Evolutionary conservation across 768 basidiomycete genomes (phyloP), one percentile per base, ranked within the genome.

Genomic region (Tricholoma matsutake): DNA sequence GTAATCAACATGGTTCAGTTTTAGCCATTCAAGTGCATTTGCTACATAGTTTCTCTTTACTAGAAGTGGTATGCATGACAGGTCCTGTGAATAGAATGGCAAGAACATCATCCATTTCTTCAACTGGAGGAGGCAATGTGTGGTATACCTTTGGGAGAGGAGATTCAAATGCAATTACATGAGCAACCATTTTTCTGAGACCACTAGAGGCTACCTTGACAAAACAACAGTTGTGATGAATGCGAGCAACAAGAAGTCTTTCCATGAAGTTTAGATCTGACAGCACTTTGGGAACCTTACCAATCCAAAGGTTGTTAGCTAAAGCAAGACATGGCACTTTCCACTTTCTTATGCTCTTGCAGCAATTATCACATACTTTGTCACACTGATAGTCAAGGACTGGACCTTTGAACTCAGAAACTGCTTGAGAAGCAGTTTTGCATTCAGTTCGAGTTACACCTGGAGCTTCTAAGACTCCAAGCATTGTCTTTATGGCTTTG

Each of bases 171-270:
- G n/a, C n/a, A n/a, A n/a, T n/a, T 4, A 64, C 68, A 67, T 77
- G 77, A 2, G 73, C 75, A 0, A 55, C 61, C 75, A 78, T 74
- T 58, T n/a, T n/a, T n/a, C n/a, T n/a, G n/a, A n/a, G n/a, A n/a
- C n/a, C n/a, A n/a, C n/a, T n/a, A n/a, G n/a, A n/a, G n/a, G n/a
- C n/a, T n/a, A n/a, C n/a, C n/a, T n/a, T n/a, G n/a, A n/a, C n/a
- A n/a, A n/a, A n/a, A n/a, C n/a, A n/a, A n/a, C n/a, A n/a, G n/a
- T n/a, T n/a, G n/a, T n/a, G n/a, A n/a, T n/a, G n/a, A n/a, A n/a
- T n/a, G n/a, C n/a, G n/a, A n/a, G n/a, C n/a, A n/a, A n/a, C n/a
- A n/a, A n/a, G n/a, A n/a, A n/a, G n/a, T n/a, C n/a, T n/a, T n/a
- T n/a, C n/a, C n/a, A n/a, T n/a, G n/a, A n/a, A n/a, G n/a, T n/a